Evolutionary conservation across 23 red algal genomes (phyloP), one percentile per base, ranked within the genome.

Genomic region (Gracilaria gracilis): DNA sequence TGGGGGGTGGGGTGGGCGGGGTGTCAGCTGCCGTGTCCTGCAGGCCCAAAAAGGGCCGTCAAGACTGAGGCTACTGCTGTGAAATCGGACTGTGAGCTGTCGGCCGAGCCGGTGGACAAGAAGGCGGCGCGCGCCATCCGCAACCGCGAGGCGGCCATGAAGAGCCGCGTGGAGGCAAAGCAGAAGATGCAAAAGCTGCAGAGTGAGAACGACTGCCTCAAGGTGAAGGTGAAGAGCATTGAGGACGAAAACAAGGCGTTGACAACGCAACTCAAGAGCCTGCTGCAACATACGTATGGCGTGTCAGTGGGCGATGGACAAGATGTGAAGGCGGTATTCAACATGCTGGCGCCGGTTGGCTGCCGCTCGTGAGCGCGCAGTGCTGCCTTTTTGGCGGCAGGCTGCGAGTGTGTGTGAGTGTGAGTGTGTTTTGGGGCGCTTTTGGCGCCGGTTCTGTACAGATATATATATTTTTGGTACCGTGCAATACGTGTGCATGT

Each of bases 161-260:
- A 82, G 53, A 87, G 74, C 49, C 76, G 93, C 19, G 82, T 86
- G 42, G 88, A 95, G 75, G 93, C 93, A 36, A 95, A 95, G 84
- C 70, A 70, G 74, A 81, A 84, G 61, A 79, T 95, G 73, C 57
- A 85, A 42, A 73, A 74, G 24, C 64, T 95, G 39, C 79, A 83
- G 62, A 83, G 51, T 11, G 93, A 83, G 57, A 95, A 95, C 49
- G 53, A 81, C 21, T 20, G 47, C 3, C 61, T 95, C 20, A 62
- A 58, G n/a, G 66, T 38, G 20, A 79, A 61, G 12, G 78, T 94
- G 64, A 75, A 87, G 67, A 54, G 32, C 27, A 35, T 94, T n/a
- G 39, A 46, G 20, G 76, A 75, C 23, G 91, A 94, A 39, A 94
- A 88, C 37, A 59, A 86, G 46, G 72, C 50, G 46, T 48, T 95